Conservation (phyloP, 2,329 filamentous ascomycete genomes). For the Fusarium scirpi region DNA sequence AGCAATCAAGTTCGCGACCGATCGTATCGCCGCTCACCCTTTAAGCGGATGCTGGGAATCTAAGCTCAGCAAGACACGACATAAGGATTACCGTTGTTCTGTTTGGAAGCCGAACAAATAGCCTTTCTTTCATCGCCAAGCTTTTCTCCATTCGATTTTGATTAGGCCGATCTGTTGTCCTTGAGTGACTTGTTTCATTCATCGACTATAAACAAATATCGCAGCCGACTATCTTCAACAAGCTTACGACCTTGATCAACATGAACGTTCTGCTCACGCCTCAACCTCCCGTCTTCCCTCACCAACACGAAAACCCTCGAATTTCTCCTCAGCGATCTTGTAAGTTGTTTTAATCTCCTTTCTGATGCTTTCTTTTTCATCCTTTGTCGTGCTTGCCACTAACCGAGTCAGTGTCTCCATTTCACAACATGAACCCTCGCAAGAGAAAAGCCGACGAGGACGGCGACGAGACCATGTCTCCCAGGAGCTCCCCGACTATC, state of each 20-base stretch:
- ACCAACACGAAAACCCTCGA: slow-evolving; percentile 67
- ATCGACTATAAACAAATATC: slow-evolving; percentile 16
- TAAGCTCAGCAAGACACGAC: neutral
- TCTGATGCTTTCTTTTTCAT: neutral
- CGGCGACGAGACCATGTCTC: slow-evolving; percentile 88
- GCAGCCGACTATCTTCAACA: slow-evolving; percentile 13
- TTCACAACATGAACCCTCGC: slow-evolving; percentile 66
- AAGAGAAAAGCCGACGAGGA: slow-evolving; percentile 93
- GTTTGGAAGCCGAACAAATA: slow-evolving; percentile 8
- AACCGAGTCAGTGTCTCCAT: slow-evolving; percentile 56
- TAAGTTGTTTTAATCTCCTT: slow-evolving; percentile 55
- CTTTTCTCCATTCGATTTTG: slow-evolving; percentile 3
- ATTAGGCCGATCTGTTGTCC: slow-evolving; percentile 1
- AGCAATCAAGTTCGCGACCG: neutral
- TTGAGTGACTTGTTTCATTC: slow-evolving; percentile 31
- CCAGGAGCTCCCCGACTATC: slow-evolving; percentile 82
- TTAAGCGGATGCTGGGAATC: neutral
- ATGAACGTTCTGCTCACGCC: slow-evolving; percentile 74
- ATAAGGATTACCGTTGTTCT: slow-evolving; percentile 8
- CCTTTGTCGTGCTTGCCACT: slow-evolving; percentile 33
- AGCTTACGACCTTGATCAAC: slow-evolving; percentile 43
- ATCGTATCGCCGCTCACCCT: neutral
- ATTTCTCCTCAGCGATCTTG: slow-evolving; percentile 67
- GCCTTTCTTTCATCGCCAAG: neutral
- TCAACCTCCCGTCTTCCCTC: slow-evolving; percentile 69